Conservation (phyloP, 768 basidiomycete genomes). For the Pleurotus pulmonarius region DNA sequence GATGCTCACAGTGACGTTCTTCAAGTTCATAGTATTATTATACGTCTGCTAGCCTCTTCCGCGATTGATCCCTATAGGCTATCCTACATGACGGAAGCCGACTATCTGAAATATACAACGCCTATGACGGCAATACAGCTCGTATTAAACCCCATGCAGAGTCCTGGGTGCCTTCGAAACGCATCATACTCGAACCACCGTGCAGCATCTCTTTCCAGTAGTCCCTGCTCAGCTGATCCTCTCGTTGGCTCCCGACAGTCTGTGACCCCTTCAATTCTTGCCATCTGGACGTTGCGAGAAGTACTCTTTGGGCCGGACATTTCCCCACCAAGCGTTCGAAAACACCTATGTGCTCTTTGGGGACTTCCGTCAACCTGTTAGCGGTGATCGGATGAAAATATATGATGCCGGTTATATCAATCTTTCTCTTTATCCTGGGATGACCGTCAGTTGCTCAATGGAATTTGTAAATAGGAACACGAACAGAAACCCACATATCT, state of each 20-base stretch:
- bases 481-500: constrained; percentile 5
- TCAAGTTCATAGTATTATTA: too few species aligned
- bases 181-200: constrained; percentile 30
- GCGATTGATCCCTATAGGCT: too few species aligned
- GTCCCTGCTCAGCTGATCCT: constrained; percentile 26
- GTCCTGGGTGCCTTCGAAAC: constrained; percentile 24
- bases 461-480: background rate
- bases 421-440: constrained; percentile 8
- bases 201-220: constrained; percentile 39
- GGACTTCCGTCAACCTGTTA: constrained; percentile 16
- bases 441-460: background rate
- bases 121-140: background rate
- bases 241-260: constrained; percentile 20
- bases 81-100: too few species aligned
- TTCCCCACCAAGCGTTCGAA: constrained; percentile 22
- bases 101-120: too few species aligned
- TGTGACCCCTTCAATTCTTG: constrained; percentile 18
- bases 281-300: constrained; percentile 45
- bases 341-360: constrained; percentile 1
- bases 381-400: constrained; percentile 38
- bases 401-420: constrained; percentile 25
- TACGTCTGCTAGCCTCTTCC: too few species aligned
- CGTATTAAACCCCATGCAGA: constrained; percentile 21
- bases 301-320: constrained; percentile 34
- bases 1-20: too few species aligned